These are phyloP conservation scores for Capsicum rhomboideum DNA, from an alignment of 257 asterid species.

Conservation along the genomic window DNA sequence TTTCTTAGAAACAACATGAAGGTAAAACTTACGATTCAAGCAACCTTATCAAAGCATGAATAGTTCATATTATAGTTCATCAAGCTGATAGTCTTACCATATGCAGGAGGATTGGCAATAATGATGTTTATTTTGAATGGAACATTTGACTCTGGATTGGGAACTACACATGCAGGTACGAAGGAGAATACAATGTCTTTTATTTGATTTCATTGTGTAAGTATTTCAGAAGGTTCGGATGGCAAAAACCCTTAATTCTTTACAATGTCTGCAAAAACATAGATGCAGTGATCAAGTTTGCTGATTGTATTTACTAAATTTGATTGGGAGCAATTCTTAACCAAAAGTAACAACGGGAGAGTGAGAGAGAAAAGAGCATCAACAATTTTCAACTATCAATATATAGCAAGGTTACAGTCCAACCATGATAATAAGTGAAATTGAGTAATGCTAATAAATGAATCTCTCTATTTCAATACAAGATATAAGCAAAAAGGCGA, in stretches of 20 bases:
- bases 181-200: constrained; percentile 70
- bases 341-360: not conserved
- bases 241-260: constrained; percentile 93
- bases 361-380: not conserved
- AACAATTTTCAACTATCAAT: not conserved
- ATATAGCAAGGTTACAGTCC: not conserved
- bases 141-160: constrained; percentile 55
- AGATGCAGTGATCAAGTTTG: not conserved
- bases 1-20: not conserved
- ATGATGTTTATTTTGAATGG: constrained; percentile 67
- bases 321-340: too few relatives aligned
- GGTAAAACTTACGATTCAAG: not conserved
- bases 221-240: constrained; percentile 84
- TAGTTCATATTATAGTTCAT: not conserved
- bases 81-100: constrained; percentile 42
- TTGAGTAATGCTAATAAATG: not conserved
- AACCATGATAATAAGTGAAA: not conserved
- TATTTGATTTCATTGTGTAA: constrained; percentile 59
- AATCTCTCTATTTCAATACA: not conserved
- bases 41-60: not conserved
- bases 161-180: constrained; percentile 58
- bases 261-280: constrained; percentile 60
- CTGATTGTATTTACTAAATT: not conserved
- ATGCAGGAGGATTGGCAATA: constrained; percentile 92
- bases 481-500: not conserved